phyloP scores from a whole-genome alignment of 805 yeast genomes.

The Ogataea nitratoaversa region DNA sequence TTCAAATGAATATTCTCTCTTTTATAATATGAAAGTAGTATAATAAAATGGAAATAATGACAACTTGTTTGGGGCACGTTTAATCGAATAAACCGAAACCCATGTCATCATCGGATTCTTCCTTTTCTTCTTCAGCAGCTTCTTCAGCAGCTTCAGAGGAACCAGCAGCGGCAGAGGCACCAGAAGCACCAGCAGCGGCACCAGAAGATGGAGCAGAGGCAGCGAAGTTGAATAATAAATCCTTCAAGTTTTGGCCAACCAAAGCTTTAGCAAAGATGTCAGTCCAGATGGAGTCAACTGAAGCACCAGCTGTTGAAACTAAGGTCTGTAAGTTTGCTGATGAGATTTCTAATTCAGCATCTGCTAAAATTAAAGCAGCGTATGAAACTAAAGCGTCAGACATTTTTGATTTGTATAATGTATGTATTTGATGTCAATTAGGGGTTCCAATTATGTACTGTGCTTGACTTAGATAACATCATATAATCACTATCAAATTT shows the following conservation, averaged over 20 bases:
- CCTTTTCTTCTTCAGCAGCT: slow-evolving; percentile 49
- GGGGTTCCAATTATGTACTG: too few species aligned
- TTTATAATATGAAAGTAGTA: neutral
- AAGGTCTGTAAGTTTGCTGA: slow-evolving; percentile 77
- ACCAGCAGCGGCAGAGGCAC: slow-evolving; percentile 57
- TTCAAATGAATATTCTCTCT: neutral
- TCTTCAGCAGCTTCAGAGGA: slow-evolving; percentile 62
- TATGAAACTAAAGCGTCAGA: slow-evolving; percentile 93
- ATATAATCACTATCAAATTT: too few species aligned
- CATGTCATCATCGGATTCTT: slow-evolving; percentile 77
- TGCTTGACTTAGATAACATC: too few species aligned
- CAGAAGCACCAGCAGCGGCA: slow-evolving; percentile 59
- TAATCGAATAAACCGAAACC: slow-evolving; percentile 94
- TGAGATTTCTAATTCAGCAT: slow-evolving; percentile 86
- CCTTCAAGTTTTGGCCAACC: slow-evolving; percentile 79
- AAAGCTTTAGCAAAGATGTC: slow-evolving; percentile 86
- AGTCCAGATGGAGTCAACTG: slow-evolving; percentile 81
- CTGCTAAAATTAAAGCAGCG: slow-evolving; percentile 98
- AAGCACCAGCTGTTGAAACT: slow-evolving; percentile 78
- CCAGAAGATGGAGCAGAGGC: slow-evolving; percentile 76
- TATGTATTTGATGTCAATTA: neutral
- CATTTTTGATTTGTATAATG: slow-evolving; percentile 41
- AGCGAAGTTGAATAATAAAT: slow-evolving; percentile 53
- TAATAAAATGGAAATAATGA: neutral
- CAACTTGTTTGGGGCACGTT: slow-evolving; percentile 17